phyloP scores from a whole-genome alignment of 352 stramenopile species.

The Thraustochytrium sp. region DNA sequence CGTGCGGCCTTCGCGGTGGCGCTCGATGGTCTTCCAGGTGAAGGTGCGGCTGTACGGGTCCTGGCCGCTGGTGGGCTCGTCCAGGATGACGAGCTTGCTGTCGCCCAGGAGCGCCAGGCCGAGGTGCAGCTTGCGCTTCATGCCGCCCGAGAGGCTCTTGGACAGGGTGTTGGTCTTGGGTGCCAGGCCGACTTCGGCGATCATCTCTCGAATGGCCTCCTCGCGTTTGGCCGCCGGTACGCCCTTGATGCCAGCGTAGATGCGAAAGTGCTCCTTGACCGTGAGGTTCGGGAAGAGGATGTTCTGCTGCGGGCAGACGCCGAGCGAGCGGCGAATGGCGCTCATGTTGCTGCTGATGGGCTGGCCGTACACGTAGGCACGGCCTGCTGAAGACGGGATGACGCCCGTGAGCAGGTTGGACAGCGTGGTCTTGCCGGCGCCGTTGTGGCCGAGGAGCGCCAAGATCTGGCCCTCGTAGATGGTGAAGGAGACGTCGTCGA shows the following conservation, averaged over 20 bases:
- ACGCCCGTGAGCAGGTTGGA: conserved; percentile 80
- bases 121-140: conserved; percentile 71
- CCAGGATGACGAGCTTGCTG: conserved; percentile 70
- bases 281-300: conserved; percentile 87
- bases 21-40: conserved; percentile 43
- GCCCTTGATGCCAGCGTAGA: conserved; percentile 84
- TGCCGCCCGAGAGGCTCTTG: conserved; percentile 61
- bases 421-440: conserved; percentile 79
- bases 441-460: conserved; percentile 86
- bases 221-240: conserved; percentile 71
- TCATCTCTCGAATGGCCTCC: conserved; percentile 64
- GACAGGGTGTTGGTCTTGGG: conserved; percentile 57
- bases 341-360: conserved; percentile 70
- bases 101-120: conserved; percentile 72
- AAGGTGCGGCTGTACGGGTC: conserved; percentile 59
- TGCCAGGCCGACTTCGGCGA: conserved; percentile 77
- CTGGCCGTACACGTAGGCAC: conserved; percentile 58
- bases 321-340: conserved; percentile 78
- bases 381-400: conserved; percentile 44
- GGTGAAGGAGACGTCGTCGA: conserved; percentile 51
- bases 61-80: conserved; percentile 71
- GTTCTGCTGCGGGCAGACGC: conserved; percentile 92
- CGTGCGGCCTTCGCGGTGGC: conserved; percentile 19
- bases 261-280: conserved; percentile 83
- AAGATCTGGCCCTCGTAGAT: conserved; percentile 82